Percentiles rank a stretch among this genome's conserved stretches.
phyloP scores from a whole-genome alignment of 1,139 yeast species.

The Yamadazyma kanchanaburiensis region DNA sequence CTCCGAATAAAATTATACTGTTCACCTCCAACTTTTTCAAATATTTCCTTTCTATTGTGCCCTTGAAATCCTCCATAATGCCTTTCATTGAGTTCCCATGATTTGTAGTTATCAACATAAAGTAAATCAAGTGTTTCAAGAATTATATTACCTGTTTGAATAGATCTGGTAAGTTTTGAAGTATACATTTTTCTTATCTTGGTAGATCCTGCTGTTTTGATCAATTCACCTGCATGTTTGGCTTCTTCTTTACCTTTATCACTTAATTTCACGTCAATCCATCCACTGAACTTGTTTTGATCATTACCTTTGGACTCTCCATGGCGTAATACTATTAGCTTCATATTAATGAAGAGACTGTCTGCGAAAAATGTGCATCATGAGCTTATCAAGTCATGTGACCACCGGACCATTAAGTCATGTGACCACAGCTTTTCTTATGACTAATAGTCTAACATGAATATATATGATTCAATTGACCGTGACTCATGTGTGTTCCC shows the following conservation, averaged over 20 bases:
- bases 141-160: conserved; percentile 63
- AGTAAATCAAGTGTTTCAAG: conserved; percentile 40
- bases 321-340: conserved; percentile 59
- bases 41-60: conserved; percentile 52
- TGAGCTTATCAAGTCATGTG: conserved; percentile 1
- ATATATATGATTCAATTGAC: neutral
- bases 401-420: too few species aligned
- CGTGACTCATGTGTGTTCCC: too few species aligned
- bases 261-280: conserved; percentile 73
- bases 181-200: conserved; percentile 50
- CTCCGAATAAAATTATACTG: conserved; percentile 63
- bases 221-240: conserved; percentile 51
- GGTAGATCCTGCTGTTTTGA: conserved; percentile 20
- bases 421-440: too few species aligned
- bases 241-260: conserved; percentile 65
- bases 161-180: conserved; percentile 61
- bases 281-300: conserved; percentile 71
- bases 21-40: conserved; percentile 52
- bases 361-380: too few species aligned
- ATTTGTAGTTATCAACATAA: conserved; percentile 49
- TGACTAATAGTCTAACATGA: too few species aligned
- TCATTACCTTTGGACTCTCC: conserved; percentile 78
- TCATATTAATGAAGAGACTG: conserved; percentile 11
- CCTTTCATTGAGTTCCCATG: conserved; percentile 76
- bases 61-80: conserved; percentile 81